Evolutionary conservation across 1,139 yeast genomes (phyloP).

Genomic region (Magnusiomyces paraingens): DNA sequence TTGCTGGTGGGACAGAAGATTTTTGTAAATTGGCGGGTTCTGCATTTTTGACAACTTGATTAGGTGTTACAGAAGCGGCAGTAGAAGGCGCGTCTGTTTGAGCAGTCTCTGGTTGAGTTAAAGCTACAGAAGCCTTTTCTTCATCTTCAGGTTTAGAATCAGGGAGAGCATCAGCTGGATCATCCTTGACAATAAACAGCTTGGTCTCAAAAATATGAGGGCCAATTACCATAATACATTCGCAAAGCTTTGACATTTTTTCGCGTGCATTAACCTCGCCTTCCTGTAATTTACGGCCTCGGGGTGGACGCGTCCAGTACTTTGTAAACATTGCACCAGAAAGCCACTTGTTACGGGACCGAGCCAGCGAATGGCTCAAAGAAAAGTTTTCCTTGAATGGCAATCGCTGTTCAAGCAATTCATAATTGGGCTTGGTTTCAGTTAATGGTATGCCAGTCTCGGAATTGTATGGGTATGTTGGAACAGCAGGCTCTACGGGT

Average conservation of each 20-base stretch:
- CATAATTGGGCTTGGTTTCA: slow-evolving; percentile 52
- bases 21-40: too few species aligned
- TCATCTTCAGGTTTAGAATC: not conserved
- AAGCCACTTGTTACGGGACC: slow-evolving; percentile 69
- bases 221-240: slow-evolving; percentile 64
- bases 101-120: too few species aligned
- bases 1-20: too few species aligned
- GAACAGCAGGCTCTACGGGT: slow-evolving; percentile 31
- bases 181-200: slow-evolving; percentile 77
- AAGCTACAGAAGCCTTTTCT: too few species aligned
- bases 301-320: slow-evolving; percentile 60
- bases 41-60: too few species aligned
- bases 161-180: slow-evolving; percentile 10
- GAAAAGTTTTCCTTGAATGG: slow-evolving; percentile 51
- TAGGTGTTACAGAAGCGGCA: too few species aligned
- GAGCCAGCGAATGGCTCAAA: slow-evolving; percentile 52
- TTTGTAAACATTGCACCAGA: slow-evolving; percentile 68
- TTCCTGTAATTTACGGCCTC: slow-evolving; percentile 48
- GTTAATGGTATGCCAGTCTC: slow-evolving; percentile 70
- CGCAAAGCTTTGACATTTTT: slow-evolving; percentile 83
- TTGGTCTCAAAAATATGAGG: slow-evolving; percentile 78
- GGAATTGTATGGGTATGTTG: slow-evolving; percentile 60
- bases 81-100: too few species aligned
- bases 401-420: slow-evolving; percentile 56
- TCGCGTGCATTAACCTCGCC: slow-evolving; percentile 59